phyloP scores from a whole-genome alignment of 805 yeast species.

The Lachancea fermentati region DNA sequence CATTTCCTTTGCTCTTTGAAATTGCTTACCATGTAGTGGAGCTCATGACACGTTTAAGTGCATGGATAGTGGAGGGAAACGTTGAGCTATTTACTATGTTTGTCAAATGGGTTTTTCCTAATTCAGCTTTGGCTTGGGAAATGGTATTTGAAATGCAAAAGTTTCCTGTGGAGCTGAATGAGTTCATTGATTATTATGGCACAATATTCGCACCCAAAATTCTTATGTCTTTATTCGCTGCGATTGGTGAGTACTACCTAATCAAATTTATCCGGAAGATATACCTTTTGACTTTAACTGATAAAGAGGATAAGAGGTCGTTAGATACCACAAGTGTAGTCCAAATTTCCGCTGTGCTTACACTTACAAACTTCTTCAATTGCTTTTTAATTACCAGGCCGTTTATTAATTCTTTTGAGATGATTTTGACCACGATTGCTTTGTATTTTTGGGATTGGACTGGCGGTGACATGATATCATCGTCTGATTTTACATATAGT shows the following conservation, averaged over 20 bases:
- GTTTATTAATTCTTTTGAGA: constrained; percentile 79
- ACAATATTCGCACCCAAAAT: constrained; percentile 57
- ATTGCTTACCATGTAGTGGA: constrained; percentile 11
- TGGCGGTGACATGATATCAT: constrained; percentile 15
- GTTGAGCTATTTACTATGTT: constrained; percentile 2
- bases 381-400: constrained; percentile 78
- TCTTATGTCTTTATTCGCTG: constrained; percentile 62
- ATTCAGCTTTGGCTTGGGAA: constrained; percentile 8
- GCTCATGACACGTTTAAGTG: background rate
- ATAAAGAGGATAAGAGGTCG: constrained; percentile 12
- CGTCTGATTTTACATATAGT: constrained; percentile 30
- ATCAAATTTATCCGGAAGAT: constrained; percentile 41
- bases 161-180: constrained; percentile 20
- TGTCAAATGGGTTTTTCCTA: constrained; percentile 2
- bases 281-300: constrained; percentile 17
- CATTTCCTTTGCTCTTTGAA: constrained; percentile 71
- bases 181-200: constrained; percentile 35
- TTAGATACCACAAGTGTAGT: constrained; percentile 10
- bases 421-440: constrained; percentile 61
- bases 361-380: constrained; percentile 48
- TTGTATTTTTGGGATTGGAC: constrained; percentile 70
- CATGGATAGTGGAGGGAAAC: constrained; percentile 1
- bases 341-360: constrained; percentile 20
- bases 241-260: constrained; percentile 61
- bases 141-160: constrained; percentile 6